These are phyloP conservation scores for Trametopsis cervina DNA, from an alignment of 768 basidiomycete genomes.

Conservation along the genomic window DNA sequence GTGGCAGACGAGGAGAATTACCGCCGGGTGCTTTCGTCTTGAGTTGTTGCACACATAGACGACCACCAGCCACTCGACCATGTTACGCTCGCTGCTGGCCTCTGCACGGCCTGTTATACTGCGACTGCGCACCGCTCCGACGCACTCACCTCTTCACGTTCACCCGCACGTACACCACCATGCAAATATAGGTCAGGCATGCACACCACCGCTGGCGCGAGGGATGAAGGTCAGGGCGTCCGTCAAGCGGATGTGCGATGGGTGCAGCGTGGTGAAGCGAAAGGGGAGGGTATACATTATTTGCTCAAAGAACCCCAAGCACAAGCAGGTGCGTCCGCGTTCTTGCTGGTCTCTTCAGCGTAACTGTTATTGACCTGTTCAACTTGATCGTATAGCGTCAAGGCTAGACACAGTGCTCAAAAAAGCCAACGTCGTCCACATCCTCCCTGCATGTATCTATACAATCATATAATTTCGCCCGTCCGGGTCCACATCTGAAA, in stretches of 20 bases:
- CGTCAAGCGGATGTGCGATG: slow-evolving; percentile 92
- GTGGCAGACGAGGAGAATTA: neutral
- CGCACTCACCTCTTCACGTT: slow-evolving; percentile 11
- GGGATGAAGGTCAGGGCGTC: slow-evolving; percentile 97
- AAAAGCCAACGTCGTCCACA: too few species aligned
- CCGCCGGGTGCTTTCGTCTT: neutral
- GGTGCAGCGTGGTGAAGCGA: slow-evolving; percentile 81
- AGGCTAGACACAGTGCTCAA: too few species aligned
- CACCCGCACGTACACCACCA: slow-evolving; percentile 24
- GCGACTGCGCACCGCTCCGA: neutral
- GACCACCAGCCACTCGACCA: slow-evolving; percentile 22
- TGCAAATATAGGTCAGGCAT: slow-evolving; percentile 17
- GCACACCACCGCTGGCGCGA: slow-evolving; percentile 38
- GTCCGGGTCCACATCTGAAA: slow-evolving; percentile 92
- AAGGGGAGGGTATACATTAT: slow-evolving; percentile 91
- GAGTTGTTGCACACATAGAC: too few species aligned
- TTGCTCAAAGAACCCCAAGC: slow-evolving; percentile 91
- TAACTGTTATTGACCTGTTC: neutral
- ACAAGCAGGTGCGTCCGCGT: slow-evolving; percentile 73
- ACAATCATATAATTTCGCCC: neutral
- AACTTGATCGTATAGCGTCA: slow-evolving; percentile 25
- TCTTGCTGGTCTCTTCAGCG: neutral
- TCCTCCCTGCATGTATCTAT: too few species aligned
- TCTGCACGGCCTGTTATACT: slow-evolving; percentile 53
- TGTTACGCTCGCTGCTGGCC: slow-evolving; percentile 61